Evolutionary conservation across 1,284 basidiomycete species (phyloP).

Genomic region (Leccinum angustisporum): DNA sequence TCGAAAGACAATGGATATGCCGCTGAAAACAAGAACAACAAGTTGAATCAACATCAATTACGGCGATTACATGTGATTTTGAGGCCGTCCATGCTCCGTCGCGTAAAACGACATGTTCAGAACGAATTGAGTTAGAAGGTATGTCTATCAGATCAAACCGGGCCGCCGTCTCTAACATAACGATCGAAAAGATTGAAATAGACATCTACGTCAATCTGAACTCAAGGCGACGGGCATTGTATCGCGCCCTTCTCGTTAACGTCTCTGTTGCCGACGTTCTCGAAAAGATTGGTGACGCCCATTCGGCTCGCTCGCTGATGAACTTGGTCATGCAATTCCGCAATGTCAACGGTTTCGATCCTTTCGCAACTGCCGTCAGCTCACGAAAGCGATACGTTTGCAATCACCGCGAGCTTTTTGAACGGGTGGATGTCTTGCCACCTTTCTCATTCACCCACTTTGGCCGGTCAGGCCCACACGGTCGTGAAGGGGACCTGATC

Average conservation of each 20-base stretch:
- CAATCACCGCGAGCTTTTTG: conserved; percentile 98
- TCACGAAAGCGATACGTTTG: conserved; percentile 64
- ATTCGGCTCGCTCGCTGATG: conserved; percentile 93
- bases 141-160: conserved; percentile 7
- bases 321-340: conserved; percentile 99
- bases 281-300: conserved; percentile 87
- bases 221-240: conserved; percentile 82
- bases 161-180: conserved; percentile 3
- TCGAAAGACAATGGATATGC: conserved; percentile 99
- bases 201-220: conserved; percentile 85
- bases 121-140: conserved; percentile 99
- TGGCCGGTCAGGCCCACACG: conserved; percentile 78
- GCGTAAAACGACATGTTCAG: conserved; percentile 59
- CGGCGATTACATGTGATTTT: conserved; percentile 97
- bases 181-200: conserved; percentile 78
- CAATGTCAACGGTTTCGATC: conserved; percentile 57
- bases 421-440: conserved; percentile 93
- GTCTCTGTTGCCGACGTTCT: conserved; percentile 95
- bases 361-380: background rate
- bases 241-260: conserved; percentile 87
- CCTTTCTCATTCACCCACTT: conserved; percentile 89
- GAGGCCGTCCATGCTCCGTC: conserved; percentile 85
- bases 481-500: conserved; percentile 85
- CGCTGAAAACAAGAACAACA: conserved; percentile 86
- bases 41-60: conserved; percentile 94